Evolutionary conservation across 768 basidiomycete species (phyloP).

Genomic region (Austroboletus festivus): DNA sequence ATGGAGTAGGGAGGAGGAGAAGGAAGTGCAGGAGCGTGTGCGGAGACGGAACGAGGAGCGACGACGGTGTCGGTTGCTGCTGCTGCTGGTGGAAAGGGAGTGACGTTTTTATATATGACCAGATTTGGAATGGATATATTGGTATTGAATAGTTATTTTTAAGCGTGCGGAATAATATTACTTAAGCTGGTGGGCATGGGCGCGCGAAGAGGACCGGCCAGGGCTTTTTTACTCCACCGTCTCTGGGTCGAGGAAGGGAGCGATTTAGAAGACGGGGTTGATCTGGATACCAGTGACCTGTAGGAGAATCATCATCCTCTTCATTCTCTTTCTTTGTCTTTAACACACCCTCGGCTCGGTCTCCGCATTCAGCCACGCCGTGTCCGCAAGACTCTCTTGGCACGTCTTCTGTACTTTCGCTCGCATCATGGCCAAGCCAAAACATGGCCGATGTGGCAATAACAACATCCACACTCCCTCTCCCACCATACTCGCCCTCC

Average conservation of each 20-base stretch:
- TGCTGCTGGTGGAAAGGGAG: neutral
- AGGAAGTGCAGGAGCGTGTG: conserved; percentile 37
- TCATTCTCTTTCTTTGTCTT: neutral
- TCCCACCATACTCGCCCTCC: conserved; percentile 22
- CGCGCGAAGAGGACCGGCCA: too few relatives aligned
- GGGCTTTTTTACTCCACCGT: too few relatives aligned
- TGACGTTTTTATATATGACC: neutral
- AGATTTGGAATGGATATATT: conserved; percentile 1
- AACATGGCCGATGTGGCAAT: conserved; percentile 31
- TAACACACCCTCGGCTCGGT: conserved; percentile 15
- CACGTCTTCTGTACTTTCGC: conserved; percentile 35
- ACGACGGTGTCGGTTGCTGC: conserved; percentile 40
- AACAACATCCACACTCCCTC: conserved; percentile 15
- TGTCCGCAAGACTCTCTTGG: conserved; percentile 34
- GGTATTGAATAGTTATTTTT: too few relatives aligned
- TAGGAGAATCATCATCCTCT: too few relatives aligned
- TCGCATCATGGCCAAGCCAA: conserved; percentile 55
- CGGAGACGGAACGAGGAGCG: conserved; percentile 55
- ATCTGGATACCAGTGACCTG: too few relatives aligned
- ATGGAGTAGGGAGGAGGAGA: conserved; percentile 34
- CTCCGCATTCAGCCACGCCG: conserved; percentile 32
- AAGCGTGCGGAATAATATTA: conserved; percentile 16
- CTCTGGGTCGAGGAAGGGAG: too few relatives aligned
- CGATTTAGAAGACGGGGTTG: too few relatives aligned
- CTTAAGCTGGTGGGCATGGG: conserved; percentile 23